phyloP scores from a whole-genome alignment of 1,284 basidiomycete species.

The Dichomitus squalens region DNA sequence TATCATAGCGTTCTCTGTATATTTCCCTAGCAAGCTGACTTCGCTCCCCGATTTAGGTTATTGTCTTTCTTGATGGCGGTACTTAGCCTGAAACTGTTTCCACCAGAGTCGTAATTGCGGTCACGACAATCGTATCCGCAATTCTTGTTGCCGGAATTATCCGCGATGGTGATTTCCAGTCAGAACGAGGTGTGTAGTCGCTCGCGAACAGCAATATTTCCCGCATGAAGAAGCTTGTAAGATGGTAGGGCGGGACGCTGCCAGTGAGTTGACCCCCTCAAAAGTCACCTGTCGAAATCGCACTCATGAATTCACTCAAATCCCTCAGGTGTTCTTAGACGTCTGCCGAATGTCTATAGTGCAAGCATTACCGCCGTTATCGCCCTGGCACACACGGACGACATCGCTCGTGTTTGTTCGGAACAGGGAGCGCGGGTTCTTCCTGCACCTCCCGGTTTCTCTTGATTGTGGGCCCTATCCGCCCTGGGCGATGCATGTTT shows the following conservation, averaged over 20 bases:
- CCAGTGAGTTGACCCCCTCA: no score
- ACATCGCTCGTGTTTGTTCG: no score
- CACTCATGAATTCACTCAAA: no score
- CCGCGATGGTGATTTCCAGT: neutral
- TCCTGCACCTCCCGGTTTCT: no score
- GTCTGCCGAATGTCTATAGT: no score
- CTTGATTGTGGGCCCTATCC: no score
- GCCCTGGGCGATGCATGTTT: no score
- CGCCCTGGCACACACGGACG: no score
- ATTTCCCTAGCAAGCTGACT: neutral
- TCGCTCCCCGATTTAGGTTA: neutral
- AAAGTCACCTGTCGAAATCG: no score
- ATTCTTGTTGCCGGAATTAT: neutral
- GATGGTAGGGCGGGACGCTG: neutral
- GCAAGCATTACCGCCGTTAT: no score
- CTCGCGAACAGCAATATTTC: neutral
- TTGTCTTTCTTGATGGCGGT: constrained; percentile 15
- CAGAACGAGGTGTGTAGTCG: neutral
- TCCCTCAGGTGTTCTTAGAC: no score
- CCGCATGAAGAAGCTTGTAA: neutral
- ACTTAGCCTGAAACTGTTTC: constrained; percentile 22
- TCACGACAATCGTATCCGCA: neutral
- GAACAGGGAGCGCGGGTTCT: no score
- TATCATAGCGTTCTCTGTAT: neutral
- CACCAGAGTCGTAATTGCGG: constrained; percentile 3